Evolutionary conservation across 345 rosid genomes (phyloP), one percentile per base, ranked within the genome.

Genomic region (Triadica sebifera): DNA sequence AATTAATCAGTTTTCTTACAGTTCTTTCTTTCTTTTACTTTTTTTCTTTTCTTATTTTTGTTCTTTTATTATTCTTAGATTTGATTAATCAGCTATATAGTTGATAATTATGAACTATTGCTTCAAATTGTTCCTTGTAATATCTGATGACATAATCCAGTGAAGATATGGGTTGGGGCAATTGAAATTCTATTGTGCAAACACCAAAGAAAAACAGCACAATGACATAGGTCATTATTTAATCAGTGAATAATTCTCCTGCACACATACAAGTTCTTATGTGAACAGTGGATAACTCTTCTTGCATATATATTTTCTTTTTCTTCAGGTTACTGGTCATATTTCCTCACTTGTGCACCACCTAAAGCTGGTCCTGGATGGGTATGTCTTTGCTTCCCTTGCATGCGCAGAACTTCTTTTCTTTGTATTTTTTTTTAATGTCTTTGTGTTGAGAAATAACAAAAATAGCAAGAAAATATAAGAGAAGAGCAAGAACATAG

Each of bases 321-420:
- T 55, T 74, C 62, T 64, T 80, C 93, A 95, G 99, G 99, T 95
- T 69, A 86, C 93, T 58, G 99, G 99, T 71, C 97, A 95, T 78
- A 91, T 90, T 74, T 95, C 98, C 57, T 77, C 97, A 72, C 97
- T 95, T 68, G 99, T 89, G 84, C 98, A 95, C 87, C 96, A 93
- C 84, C 84, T 95, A 87, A 95, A 95, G 90, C 85, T 95, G 76
- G 98, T 95, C 37, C 86, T 95, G 88, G 98, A 93, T 86, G 99
- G 99, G 99, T 95, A 81, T 83, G 98, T 86, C 75, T 71, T 72
- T 47, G 10, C 65, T 69, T 69, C 70, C 63, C 43, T 53, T 76
- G 12, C 58, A 5, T 34, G 15, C 52, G 20, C 2, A 41, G 51
- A 49, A 12, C 25, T 34, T 16, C 5, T 50, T n/a, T n/a, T 16